Conservation (phyloP, 345 rosid species). For the Aquilaria malaccensis region DNA sequence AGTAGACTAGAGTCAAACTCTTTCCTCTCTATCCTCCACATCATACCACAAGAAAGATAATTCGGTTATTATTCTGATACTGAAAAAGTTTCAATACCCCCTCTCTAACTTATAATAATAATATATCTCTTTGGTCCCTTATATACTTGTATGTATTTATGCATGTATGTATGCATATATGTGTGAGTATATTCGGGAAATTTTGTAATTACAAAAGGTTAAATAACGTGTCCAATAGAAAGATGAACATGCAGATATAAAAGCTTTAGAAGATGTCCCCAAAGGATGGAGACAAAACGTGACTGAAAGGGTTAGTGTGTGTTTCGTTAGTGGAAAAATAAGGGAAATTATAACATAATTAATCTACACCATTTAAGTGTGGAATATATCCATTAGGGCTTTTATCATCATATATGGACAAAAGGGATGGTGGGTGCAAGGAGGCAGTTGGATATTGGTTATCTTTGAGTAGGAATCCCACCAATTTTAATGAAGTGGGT, state of each 20-base stretch:
- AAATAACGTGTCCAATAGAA: background rate
- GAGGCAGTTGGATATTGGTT: constrained; percentile 4
- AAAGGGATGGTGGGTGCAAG: background rate
- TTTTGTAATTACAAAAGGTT: too few species aligned
- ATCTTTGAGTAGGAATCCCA: constrained; percentile 25
- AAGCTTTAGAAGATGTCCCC: constrained; percentile 10
- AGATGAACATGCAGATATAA: background rate
- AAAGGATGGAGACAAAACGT: constrained; percentile 17
- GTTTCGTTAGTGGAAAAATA: constrained; percentile 11
- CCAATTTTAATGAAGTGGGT: constrained; percentile 18
- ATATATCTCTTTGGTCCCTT: too few species aligned
- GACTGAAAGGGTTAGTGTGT: constrained; percentile 13
- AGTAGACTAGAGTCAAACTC: too few species aligned
- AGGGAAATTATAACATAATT: constrained; percentile 6
- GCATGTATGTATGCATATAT: too few species aligned
- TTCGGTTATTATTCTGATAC: too few species aligned
- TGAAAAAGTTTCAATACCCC: too few species aligned
- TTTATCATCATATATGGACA: constrained; percentile 11
- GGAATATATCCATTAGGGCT: background rate
- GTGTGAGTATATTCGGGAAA: too few species aligned
- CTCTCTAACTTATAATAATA: too few species aligned
- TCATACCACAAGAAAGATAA: too few species aligned
- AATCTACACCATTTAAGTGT: too few species aligned
- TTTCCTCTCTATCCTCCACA: too few species aligned
- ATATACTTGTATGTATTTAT: too few species aligned